Base-by-base conservation (phyloP, 495 filamentous ascomycete species). In the Bacidia rubella region DNA sequence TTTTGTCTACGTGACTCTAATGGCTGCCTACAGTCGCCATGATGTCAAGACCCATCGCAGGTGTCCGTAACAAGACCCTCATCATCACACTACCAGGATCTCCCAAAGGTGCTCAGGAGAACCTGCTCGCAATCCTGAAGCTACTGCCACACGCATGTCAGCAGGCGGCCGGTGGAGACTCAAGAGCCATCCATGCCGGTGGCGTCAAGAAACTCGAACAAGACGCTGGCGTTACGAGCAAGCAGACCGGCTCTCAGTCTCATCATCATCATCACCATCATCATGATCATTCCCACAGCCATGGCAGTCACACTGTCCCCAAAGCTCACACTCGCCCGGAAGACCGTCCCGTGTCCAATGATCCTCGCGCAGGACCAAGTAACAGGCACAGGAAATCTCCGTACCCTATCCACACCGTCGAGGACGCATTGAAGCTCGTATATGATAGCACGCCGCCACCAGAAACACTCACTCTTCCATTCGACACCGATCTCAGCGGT, bases 31-130 rank as follows among this genome's bases (percentile, higher is more conserved):
- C 56, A 95, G 87, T 97, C 69, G 93, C 90, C n/a, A 80, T 95
- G 70, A 97, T 97, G 92, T 84, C 92, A 51, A 78, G 92, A 51
- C 90, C 92, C 12, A 86, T 95, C 48, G 93, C 93, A 46, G 92
- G 92, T 10, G 82, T 93, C 11, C 76, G 92, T 26, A 80, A 89
- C 55, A 81, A 81, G 55, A 81, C 88, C 4, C 67, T 99, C 47
- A 87, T 99, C 42, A 69, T 96, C 45, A 97, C 92, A 0, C 73
- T 99, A 38, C 92, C 92, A 0, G 92, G 92, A 22, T 96, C 92
- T 2, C 93, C 93, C 1, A 96, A 95, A 70, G 92, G 89, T n/a
- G 92, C 92, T 2, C 83, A 78, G 60, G 92, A 99, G 68, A 99
- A 97, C 62, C 77, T 99, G n/a, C 78, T 86, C 61, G 80, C 88